phyloP scores from a whole-genome alignment of 371 early-diverging fungal genomes.

The Mucor irregularis region DNA sequence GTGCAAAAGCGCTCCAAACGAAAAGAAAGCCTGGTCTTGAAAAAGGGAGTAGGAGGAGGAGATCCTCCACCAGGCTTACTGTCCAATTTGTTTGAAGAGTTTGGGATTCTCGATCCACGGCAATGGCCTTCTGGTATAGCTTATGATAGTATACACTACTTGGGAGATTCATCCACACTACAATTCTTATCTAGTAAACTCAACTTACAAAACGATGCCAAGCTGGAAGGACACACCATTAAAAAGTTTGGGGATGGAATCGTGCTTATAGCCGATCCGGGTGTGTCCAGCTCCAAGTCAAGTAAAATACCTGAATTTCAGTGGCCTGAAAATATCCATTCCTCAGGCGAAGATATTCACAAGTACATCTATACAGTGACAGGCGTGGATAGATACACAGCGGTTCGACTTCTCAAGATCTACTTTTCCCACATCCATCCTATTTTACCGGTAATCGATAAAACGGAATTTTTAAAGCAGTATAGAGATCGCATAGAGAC shows the following conservation, averaged over 20 bases:
- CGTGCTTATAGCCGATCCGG: constrained; percentile 24
- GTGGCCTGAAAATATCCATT: constrained; percentile 16
- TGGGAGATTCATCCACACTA: constrained; percentile 37
- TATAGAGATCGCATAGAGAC: constrained; percentile 42
- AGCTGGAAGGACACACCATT: constrained; percentile 28
- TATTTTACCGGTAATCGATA: constrained; percentile 49
- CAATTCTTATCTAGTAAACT: constrained; percentile 34
- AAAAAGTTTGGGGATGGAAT: constrained; percentile 36
- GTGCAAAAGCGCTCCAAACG: no score
- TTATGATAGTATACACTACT: constrained; percentile 33
- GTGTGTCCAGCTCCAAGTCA: neutral
- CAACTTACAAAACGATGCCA: constrained; percentile 7
- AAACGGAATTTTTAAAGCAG: constrained; percentile 39
- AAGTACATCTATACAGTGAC: constrained; percentile 33
- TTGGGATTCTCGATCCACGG: constrained; percentile 7
- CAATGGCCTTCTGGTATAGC: constrained; percentile 12
- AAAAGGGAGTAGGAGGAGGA: no score
- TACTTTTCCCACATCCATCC: constrained; percentile 52
- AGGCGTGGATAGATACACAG: constrained; percentile 42
- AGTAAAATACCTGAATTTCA: constrained; percentile 8
- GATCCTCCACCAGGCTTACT: no score
- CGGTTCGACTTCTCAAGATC: constrained; percentile 39
- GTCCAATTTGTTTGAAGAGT: no score
- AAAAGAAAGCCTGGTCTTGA: no score
- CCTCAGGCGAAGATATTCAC: constrained; percentile 15